Percentiles rank a stretch among this genome's conserved stretches.
Evolutionary conservation across 2,329 filamentous ascomycete genomes (phyloP).

Genomic region (Apiospora sp.): DNA sequence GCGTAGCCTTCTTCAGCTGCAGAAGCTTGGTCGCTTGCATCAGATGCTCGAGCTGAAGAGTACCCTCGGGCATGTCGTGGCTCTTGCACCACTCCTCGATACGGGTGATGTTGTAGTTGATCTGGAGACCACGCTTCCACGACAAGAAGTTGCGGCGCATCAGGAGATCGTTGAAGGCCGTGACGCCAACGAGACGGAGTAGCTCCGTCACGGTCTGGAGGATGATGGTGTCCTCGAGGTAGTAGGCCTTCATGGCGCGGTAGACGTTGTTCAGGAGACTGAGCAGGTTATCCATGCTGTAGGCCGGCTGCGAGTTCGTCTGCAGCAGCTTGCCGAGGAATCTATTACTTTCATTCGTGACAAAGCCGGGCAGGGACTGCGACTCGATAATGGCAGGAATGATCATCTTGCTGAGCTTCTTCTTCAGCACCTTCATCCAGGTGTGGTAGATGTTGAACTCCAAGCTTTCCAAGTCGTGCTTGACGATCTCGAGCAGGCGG

Average conservation of each 20-base stretch:
- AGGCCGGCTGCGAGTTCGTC: constrained; percentile 89
- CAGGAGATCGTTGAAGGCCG: constrained; percentile 96
- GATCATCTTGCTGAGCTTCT: constrained; percentile 99
- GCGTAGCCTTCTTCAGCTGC: constrained; percentile 96
- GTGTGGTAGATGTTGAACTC: constrained; percentile 99
- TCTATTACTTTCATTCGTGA: constrained; percentile 97
- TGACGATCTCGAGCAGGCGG: constrained; percentile 95
- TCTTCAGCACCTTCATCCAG: constrained; percentile 99
- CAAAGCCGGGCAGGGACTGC: constrained; percentile 96
- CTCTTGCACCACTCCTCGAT: constrained; percentile 99
- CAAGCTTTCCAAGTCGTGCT: constrained; percentile 96
- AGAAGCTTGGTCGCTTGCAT: constrained; percentile 99
- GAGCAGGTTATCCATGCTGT: constrained; percentile 98
- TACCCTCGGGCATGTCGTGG: constrained; percentile 99
- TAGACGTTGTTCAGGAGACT: constrained; percentile 96
- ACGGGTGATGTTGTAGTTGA: constrained; percentile 99
- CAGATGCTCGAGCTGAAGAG: constrained; percentile 93
- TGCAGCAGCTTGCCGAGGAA: constrained; percentile 97
- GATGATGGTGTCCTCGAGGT: constrained; percentile 94
- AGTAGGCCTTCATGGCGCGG: constrained; percentile 99
- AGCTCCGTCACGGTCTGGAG: constrained; percentile 95
- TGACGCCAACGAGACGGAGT: constrained; percentile 91
- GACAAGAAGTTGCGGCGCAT: constrained; percentile 99
- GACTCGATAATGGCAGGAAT: constrained; percentile 99
- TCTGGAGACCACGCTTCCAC: constrained; percentile 98